A percentile compares a stretch with the other conserved stretches of the same genome.
These are phyloP conservation scores for Camellia sinensis DNA, from an alignment of 148 eudicot species.

Conservation along the genomic window DNA sequence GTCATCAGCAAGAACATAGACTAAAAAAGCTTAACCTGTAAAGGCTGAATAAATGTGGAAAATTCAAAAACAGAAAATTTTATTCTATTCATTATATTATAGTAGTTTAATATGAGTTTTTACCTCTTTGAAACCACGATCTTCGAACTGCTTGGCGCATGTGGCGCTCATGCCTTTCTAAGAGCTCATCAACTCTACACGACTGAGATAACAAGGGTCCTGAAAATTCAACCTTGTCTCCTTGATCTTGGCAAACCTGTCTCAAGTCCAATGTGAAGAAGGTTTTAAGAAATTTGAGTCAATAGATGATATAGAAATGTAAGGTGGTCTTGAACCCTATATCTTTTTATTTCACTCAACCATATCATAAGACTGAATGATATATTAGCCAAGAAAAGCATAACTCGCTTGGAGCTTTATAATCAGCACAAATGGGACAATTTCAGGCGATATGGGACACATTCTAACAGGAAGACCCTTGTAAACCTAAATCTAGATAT, in stretches of 20 bases:
- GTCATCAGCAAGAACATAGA: not conserved
- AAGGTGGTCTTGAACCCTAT: not conserved
- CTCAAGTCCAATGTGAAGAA: constrained; percentile 11
- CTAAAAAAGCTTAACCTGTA: not conserved
- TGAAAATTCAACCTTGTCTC: constrained; percentile 79
- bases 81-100: not conserved
- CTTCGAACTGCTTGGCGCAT: constrained; percentile 87
- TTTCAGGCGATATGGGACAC: too few relatives aligned
- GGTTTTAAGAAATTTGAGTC: not conserved
- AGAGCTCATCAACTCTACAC: constrained; percentile 64
- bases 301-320: not conserved
- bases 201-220: constrained; percentile 82
- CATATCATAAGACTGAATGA: not conserved
- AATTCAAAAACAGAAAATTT: not conserved
- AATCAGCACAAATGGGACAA: too few relatives aligned
- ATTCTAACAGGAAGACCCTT: too few relatives aligned
- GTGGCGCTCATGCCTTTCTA: constrained; percentile 87
- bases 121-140: constrained; percentile 94
- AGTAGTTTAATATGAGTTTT: not conserved
- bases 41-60: not conserved
- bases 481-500: too few relatives aligned
- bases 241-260: constrained; percentile 59
- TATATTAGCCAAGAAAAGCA: not conserved
- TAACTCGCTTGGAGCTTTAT: too few relatives aligned
- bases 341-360: not conserved